Evolutionary conservation across 140 eudicot species (phyloP).

Genomic region (Oenanthe javanica): DNA sequence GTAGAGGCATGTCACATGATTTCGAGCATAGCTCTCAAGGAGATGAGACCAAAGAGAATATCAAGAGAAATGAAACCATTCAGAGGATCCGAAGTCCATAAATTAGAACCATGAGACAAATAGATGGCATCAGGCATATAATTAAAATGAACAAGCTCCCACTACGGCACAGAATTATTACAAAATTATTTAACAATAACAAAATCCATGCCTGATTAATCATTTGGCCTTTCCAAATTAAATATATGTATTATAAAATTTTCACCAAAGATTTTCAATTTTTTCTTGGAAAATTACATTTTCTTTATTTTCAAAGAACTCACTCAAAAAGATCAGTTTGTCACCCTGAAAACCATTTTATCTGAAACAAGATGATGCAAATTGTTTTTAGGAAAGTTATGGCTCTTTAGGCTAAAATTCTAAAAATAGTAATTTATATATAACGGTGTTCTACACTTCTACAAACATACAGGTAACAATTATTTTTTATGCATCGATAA

Average conservation of each 20-base stretch:
- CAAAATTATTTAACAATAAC: background rate
- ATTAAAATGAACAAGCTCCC: background rate
- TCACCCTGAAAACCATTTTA: background rate
- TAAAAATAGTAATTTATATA: background rate
- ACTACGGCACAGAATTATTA: background rate
- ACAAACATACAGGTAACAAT: background rate
- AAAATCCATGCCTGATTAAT: background rate
- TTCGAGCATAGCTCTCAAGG: background rate
- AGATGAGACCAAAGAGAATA: background rate
- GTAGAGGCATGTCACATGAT: background rate
- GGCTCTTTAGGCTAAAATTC: background rate
- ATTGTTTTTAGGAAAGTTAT: background rate
- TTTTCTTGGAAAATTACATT: background rate
- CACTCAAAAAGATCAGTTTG: background rate
- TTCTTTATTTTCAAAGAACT: background rate
- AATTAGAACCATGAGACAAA: background rate
- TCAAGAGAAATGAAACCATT: background rate
- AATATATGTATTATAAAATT: background rate
- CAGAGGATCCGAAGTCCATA: background rate
- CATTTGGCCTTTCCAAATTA: background rate
- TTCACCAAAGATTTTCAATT: background rate
- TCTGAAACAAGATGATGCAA: background rate
- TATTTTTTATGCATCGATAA: background rate
- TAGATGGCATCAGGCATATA: background rate
- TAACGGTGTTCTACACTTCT: background rate